Percentiles rank a stretch among this genome's conserved stretches.
Conservation (phyloP, 768 basidiomycete species). For the Pleurotus platypus region DNA sequence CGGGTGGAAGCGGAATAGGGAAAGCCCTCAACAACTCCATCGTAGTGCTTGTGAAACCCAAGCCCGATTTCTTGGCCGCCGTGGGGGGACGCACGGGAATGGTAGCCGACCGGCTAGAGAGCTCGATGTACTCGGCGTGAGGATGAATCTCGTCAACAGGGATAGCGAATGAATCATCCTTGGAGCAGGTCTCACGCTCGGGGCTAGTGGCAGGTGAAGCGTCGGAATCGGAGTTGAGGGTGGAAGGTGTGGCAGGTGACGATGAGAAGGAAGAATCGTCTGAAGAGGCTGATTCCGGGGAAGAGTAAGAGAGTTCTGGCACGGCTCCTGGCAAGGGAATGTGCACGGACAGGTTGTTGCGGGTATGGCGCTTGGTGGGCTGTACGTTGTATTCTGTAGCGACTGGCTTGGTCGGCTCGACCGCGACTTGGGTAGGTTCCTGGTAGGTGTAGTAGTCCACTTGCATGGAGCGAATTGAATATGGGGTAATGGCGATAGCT, state of each 20-base stretch:
- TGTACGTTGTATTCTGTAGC: conserved; percentile 8
- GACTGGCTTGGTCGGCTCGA: conserved; percentile 8
- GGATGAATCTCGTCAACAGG: conserved; percentile 10
- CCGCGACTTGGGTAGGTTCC: conserved; percentile 14
- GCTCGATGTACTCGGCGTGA: conserved; percentile 7
- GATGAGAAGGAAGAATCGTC: conserved; percentile 22
- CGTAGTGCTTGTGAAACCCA: conserved; percentile 29
- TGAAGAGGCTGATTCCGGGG: conserved; percentile 33
- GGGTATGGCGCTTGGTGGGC: conserved; percentile 13
- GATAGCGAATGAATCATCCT: conserved; percentile 15
- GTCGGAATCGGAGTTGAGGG: conserved; percentile 15
- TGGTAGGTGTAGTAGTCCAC: conserved; percentile 12
- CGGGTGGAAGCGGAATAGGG: conserved; percentile 36
- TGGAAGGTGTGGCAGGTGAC: conserved; percentile 9
- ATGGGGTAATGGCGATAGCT: conserved; percentile 16
- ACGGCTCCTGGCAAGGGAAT: conserved; percentile 16
- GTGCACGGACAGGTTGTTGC: conserved; percentile 14
- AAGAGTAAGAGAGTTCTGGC: conserved; percentile 43
- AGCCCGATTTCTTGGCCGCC: conserved; percentile 20
- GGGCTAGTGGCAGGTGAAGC: conserved; percentile 18
- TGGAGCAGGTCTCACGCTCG: conserved; percentile 20
- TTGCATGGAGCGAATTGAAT: conserved; percentile 20
- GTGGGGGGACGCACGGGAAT: conserved; percentile 10
- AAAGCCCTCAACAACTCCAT: conserved; percentile 46
- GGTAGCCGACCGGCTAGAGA: conserved; percentile 12